A percentile compares a stretch with the other conserved stretches of the same genome.
Evolutionary conservation across 1,284 basidiomycete species (phyloP).

Genomic region (Tausonia pullulans): DNA sequence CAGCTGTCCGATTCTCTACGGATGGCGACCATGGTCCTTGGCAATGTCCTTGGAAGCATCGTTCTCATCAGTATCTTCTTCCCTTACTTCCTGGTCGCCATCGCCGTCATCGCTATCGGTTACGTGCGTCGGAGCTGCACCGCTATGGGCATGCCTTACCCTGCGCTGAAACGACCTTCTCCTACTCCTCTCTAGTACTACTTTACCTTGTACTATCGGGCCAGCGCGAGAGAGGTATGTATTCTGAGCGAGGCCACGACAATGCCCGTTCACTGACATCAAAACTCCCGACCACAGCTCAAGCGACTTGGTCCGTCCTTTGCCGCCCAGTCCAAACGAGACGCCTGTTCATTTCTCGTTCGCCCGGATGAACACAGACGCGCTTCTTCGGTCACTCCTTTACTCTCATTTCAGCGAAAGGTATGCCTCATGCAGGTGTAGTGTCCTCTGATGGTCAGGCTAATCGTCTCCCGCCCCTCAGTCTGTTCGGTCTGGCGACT

Average conservation of each 20-base stretch:
- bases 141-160: too few species aligned
- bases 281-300: conserved; percentile 33
- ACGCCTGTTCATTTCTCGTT: background rate
- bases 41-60: conserved; percentile 21
- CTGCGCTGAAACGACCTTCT: too few species aligned
- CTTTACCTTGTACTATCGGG: conserved; percentile 51
- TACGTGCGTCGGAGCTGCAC: conserved; percentile 31
- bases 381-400: conserved; percentile 55
- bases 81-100: conserved; percentile 56
- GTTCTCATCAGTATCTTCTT: conserved; percentile 57
- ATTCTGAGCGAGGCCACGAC: too few species aligned
- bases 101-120: conserved; percentile 40
- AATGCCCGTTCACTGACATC: too few species aligned
- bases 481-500: conserved; percentile 55
- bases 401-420: conserved; percentile 68
- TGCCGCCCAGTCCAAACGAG: background rate
- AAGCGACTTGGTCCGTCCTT: conserved; percentile 47
- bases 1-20: conserved; percentile 49
- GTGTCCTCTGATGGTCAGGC: too few species aligned
- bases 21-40: conserved; percentile 34
- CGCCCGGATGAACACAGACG: conserved; percentile 37
- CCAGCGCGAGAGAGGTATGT: conserved; percentile 45
- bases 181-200: conserved; percentile 25
- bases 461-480: too few species aligned
- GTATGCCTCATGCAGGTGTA: conserved; percentile 17